Base-by-base conservation (phyloP, 1,284 basidiomycete species). In the Trichosporon asahii region DNA sequence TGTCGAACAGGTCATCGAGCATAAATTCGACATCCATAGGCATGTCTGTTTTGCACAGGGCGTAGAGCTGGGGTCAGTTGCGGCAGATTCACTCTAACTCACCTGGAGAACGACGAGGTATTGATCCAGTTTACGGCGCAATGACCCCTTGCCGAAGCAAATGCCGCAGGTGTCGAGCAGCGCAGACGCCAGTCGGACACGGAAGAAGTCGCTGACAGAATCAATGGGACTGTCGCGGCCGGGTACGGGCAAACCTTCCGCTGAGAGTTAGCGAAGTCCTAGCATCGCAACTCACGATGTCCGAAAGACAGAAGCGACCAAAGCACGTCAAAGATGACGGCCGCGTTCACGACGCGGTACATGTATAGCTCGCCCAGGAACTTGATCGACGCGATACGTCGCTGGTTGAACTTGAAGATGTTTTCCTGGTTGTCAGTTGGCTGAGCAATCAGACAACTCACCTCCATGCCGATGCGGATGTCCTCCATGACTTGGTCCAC, bases 1-100 rank as follows among this genome's bases (percentile, higher is more conserved):
- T 90, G 85, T 98, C 95, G 12, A 98, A 83, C 0, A 95, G 96
- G 80, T 98, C 96, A 2, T 89, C 89, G 9, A 98, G 83, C 94
- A 98, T 96, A 80, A 98, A 99, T 70, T 97, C 95, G 18, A 98
- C 90, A 72, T 99, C 97, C 93, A 98, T 96, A 0, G 97, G 92
- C 53, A 96, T 81, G 11, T 90, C 86, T 25, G 90, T 86, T 84
- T 99, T 99, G 85, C 92, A 93, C 14, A 91, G 86, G 4, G 93
- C 86, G 81, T 97, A 98, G 72, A 94, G 89, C 93, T 95, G 75
- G 63, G 31, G 57, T 65, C 14, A 71, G 64, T 31, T 15, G 18
- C 60, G 12, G 33, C 49, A 9, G 11, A 1, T 25, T 12, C 8
- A 23, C n/a, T 63, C 5, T 0, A 25, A 75, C 83, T 77, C 76